Evolutionary conservation across 2,329 filamentous ascomycete genomes (phyloP).

Genomic region (Daldinia eschscholtzii): DNA sequence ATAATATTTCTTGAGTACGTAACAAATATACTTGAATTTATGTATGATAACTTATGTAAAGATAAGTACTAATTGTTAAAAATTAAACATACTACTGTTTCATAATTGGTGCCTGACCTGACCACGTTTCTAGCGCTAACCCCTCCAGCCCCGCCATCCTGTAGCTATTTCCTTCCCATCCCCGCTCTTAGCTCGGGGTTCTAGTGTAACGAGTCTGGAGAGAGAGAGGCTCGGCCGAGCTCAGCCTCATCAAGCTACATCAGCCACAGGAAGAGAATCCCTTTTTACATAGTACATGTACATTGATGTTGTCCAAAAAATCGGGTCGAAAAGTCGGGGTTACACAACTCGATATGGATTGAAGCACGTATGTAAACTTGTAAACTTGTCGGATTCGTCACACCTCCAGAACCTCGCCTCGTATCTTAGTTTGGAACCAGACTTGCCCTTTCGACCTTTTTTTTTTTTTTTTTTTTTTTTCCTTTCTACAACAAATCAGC

Average conservation of each 20-base stretch:
- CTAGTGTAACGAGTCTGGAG: not conserved
- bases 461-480: too few relatives aligned
- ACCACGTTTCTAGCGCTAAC: slow-evolving; percentile 25
- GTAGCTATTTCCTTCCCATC: slow-evolving; percentile 3
- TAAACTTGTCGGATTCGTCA: slow-evolving; percentile 2
- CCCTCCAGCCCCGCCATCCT: slow-evolving; percentile 34
- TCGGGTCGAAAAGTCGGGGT: slow-evolving; percentile 4
- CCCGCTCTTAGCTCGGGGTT: slow-evolving; percentile 2
- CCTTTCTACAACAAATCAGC: not conserved
- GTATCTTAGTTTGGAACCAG: not conserved
- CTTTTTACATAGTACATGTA: not conserved
- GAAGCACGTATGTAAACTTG: too few relatives aligned
- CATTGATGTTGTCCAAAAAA: not conserved
- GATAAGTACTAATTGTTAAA: slow-evolving; percentile 23
- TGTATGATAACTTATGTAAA: not conserved
- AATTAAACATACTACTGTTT: slow-evolving; percentile 22
- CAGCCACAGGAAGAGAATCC: not conserved
- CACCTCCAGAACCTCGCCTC: slow-evolving; percentile 8
- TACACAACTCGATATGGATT: not conserved
- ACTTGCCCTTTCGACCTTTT: not conserved
- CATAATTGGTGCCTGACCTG: slow-evolving; percentile 38
- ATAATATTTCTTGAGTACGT: not conserved
- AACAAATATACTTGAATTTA: slow-evolving; percentile 1
- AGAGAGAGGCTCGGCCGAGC: slow-evolving; percentile 33
- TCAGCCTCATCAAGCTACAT: slow-evolving; percentile 30